phyloP scores from a whole-genome alignment of 2,329 filamentous ascomycete species.

The Hypomyces perniciosus region DNA sequence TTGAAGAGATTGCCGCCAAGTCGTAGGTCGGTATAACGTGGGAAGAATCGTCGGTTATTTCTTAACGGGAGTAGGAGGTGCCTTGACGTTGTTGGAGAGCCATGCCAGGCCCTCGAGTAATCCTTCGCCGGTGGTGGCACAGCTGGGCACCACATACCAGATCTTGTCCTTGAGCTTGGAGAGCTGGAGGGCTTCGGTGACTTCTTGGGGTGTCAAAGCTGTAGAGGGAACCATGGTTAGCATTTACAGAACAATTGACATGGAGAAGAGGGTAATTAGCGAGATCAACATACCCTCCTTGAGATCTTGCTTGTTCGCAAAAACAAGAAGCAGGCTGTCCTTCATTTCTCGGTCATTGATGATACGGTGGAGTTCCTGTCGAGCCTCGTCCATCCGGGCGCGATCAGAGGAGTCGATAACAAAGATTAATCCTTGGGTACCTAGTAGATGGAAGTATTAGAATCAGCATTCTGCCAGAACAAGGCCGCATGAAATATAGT shows the following conservation, averaged over 20 bases:
- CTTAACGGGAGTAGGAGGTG: conserved; percentile 48
- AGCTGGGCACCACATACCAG: conserved; percentile 80
- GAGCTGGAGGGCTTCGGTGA: conserved; percentile 71
- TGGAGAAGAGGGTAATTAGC: background rate
- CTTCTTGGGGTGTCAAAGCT: conserved; percentile 76
- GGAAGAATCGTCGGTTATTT: conserved; percentile 33
- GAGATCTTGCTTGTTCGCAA: conserved; percentile 99
- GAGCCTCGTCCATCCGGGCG: conserved; percentile 84
- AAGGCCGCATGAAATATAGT: background rate
- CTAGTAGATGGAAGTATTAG: conserved; percentile 36
- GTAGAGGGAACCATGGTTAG: conserved; percentile 2
- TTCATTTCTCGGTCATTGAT: conserved; percentile 98
- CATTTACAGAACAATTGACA: background rate
- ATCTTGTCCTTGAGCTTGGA: conserved; percentile 74
- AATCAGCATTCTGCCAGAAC: background rate
- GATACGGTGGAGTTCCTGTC: conserved; percentile 90
- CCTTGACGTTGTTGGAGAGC: conserved; percentile 80
- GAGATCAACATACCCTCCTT: conserved; percentile 55
- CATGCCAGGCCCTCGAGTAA: conserved; percentile 75
- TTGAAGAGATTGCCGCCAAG: conserved; percentile 3
- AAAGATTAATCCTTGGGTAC: conserved; percentile 97
- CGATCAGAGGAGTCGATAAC: conserved; percentile 95
- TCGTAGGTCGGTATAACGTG: background rate
- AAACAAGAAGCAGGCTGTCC: conserved; percentile 87
- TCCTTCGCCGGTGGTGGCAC: conserved; percentile 74